A percentile compares a stretch with the other conserved stretches of the same genome.
Evolutionary conservation across 192 early-diverging fungal genomes (phyloP).

Genomic region (Lunasporangiospora selenospora): DNA sequence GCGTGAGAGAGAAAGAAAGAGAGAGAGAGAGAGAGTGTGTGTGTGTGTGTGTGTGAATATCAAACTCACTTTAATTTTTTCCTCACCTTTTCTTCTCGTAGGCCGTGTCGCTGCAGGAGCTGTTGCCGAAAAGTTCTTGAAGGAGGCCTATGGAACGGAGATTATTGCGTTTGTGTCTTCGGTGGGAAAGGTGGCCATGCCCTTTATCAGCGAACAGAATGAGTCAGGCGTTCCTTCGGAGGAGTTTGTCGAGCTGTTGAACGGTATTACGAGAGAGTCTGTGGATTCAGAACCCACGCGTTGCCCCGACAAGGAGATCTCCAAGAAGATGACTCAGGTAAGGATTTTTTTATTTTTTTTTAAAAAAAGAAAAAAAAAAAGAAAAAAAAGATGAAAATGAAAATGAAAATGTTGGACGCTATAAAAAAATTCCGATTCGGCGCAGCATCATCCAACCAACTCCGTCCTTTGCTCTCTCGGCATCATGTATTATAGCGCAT

Average conservation of each 20-base stretch:
- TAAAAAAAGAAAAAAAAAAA: not conserved
- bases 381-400: not conserved
- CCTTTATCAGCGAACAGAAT: constrained; percentile 58
- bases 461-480: not conserved
- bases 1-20: too few relatives aligned
- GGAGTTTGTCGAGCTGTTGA: constrained; percentile 71
- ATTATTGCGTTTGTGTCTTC: constrained; percentile 95
- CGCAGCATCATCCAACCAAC: too few relatives aligned
- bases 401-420: too few relatives aligned
- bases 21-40: too few relatives aligned
- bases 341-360: too few relatives aligned
- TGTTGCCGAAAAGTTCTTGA: constrained; percentile 97
- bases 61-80: not conserved
- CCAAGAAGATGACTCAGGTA: constrained; percentile 85
- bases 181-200: constrained; percentile 85
- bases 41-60: too few relatives aligned
- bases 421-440: too few relatives aligned
- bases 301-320: constrained; percentile 81
- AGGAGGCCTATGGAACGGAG: constrained; percentile 81
- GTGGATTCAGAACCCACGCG: constrained; percentile 89
- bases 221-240: constrained; percentile 50
- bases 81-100: constrained; percentile 22
- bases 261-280: constrained; percentile 69
- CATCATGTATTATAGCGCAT: constrained; percentile 69
- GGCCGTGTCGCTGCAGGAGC: constrained; percentile 95